Evolutionary conservation across 768 basidiomycete genomes (phyloP), one percentile per base, ranked within the genome.

Genomic region (Suillus subaureus): DNA sequence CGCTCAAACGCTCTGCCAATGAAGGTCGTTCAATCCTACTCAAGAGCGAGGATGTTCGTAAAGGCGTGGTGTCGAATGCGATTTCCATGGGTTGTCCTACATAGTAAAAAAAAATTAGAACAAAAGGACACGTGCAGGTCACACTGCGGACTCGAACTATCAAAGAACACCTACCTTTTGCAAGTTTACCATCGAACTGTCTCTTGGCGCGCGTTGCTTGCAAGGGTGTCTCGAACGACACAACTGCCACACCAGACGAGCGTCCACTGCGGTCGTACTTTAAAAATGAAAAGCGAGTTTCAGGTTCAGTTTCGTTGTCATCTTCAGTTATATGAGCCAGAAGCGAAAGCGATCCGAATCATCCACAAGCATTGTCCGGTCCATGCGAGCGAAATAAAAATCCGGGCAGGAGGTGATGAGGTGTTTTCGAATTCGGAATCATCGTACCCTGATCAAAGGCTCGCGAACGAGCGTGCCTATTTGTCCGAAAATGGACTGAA

Each of bases 241-340:
- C 81, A 70, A 88, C 85, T 65, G 91, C 96, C 70, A 87, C 84
- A 66, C 96, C 96, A 23, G 86, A 88, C 55, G 96, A 97, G 75
- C 96, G 92, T 70, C 96, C 96, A 71, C 95, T 96, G 76, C 92
- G 90, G 81, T 97, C 96, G 83, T 96, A 97, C 96, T 97, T 86
- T 74, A 81, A 80, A 77, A 80, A 76, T 74, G 73, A 76, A 78
- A 75, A 73, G 73, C 75, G 75, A 71, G 78, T 83, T 75, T 84
- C 81, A 88, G 77, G 87, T 84, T 85, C 84, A 85, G 83, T 79
- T 83, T 77, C 80, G 83, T 75, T 75, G 75, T 77, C 73, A 76
- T 64, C 74, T 73, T 69, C 51, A 76, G 54, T 52, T 71, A 56
- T 58, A 76, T 71, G 66, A 76, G 75, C 75, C 68, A 76, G 75